Evolutionary conservation across 2,329 filamentous ascomycete genomes (phyloP), one percentile per base, ranked within the genome.

Genomic region (Ciborinia camelliae): DNA sequence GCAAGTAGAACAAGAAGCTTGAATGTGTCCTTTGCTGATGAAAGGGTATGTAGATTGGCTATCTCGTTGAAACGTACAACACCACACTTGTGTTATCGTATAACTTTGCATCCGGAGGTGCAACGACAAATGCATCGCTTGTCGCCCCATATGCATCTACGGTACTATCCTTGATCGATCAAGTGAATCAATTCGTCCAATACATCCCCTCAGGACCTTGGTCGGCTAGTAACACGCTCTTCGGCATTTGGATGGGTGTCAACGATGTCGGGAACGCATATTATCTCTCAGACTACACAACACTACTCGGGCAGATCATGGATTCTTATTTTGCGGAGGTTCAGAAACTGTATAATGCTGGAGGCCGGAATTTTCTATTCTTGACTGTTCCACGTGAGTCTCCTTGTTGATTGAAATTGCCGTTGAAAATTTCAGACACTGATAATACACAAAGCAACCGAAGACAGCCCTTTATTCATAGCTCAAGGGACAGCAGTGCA

Each of bases 241-340:
- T 58, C 28, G 55, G 55, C 1, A 32, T 58, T 5, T 58, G 28
- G 39, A 58, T 58, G 10, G 55, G 55, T 23, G 20, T 58, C n/a
- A 58, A 58, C 23, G 55, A 58, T 58, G 55, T 47, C 20, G 55
- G 55, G 20, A 58, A 58, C 28, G 6, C 55, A 9, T 58, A 45
- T n/a, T 35, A 58, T 47, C 10, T 58, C 28, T 30, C 55, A 14
- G 47, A 58, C 14, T 58, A 43, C 18, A 43, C 39, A 6, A 58
- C 26, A 8, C 0, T 43, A 18, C 41, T 58, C n/a, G 20, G 12
- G 6, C 55, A 47, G 18, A 47, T 47, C 41, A 58, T 58, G 39
- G 55, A 47, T 47, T 43, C 39, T 4, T 58, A 58, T 43, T 58
- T 58, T 4, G 20, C 39, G 14, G 39, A 47, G 12, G 41, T 58